phyloP scores from a whole-genome alignment of 169 alveolate species.

The Plasmodium yoelii region DNA sequence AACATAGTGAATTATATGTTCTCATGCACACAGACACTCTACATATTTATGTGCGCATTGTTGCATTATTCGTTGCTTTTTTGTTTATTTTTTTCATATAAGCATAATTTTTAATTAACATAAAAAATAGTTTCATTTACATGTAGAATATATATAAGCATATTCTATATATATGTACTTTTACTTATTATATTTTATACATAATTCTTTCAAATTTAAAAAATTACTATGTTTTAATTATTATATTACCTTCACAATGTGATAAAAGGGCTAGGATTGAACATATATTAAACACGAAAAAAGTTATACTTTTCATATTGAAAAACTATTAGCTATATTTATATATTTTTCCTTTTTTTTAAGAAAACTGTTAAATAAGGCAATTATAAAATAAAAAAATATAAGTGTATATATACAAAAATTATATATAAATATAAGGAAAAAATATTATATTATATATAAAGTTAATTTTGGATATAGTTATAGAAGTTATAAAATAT shows the following conservation, averaged over 20 bases:
- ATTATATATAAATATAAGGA: background rate
- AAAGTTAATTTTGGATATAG: background rate
- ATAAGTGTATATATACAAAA: background rate
- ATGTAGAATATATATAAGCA: background rate
- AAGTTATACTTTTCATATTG: conserved; percentile 6
- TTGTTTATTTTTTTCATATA: background rate
- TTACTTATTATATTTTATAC: conserved; percentile 3
- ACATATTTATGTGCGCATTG: no score
- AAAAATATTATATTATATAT: background rate
- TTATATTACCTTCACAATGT: conserved; percentile 3
- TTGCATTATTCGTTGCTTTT: no score
- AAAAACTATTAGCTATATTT: background rate
- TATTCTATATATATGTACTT: background rate
- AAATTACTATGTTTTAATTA: background rate
- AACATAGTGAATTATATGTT: no score
- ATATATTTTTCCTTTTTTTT: background rate
- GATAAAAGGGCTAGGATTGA: background rate
- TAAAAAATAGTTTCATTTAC: background rate
- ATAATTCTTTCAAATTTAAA: no score
- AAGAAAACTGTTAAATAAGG: background rate
- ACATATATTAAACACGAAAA: background rate
- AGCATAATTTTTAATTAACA: background rate
- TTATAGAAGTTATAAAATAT: background rate
- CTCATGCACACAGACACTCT: no score
- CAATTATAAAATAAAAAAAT: background rate